Base-by-base conservation (phyloP, 257 asterid species). In the Petunia secreta region DNA sequence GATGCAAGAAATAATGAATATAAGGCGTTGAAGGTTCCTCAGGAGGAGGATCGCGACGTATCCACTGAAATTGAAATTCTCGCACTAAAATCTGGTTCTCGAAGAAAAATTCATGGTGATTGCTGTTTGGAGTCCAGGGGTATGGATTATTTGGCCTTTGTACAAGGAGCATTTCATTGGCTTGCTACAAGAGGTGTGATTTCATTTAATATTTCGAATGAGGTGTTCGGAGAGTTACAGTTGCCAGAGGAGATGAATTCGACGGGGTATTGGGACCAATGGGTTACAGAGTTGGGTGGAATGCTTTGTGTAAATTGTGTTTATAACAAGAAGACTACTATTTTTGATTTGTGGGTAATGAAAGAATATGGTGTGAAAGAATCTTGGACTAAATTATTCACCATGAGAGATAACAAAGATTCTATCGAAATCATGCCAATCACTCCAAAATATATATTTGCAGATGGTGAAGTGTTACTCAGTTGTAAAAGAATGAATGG, bases 291-390 rank as follows among this genome's bases (percentile, higher is more conserved):
- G 41, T 15, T 40, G 75, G 34, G 38, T 13, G 53, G 75, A 40
- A 40, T 66, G 75, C 53, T 66, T 40, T 40, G 14, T 25, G 0
- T 40, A 39, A 2, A 40, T 15, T 40, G 1, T 66, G 7, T 4
- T 7, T 40, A 6, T 11, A 3, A 34, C 7, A 0, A 8, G 10
- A 1, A 3, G 41, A 4, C 0, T 7, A 8, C 6, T 0, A 16
- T 25, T 10, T 13, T 77, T n/a, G 43, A 77, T 43, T 48, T 77
- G 46, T 76, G 80, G 80, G 57, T 40, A 13, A 76, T 76, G 75
- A 15, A 50, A 16, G 62, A 78, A 7, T 78, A 78, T 78, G 81
- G 75, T 16, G 16, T 63, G 3, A 2, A 50, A 5, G 48, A 63
- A 60, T 78, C 64, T 8, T 78, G 81, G 81, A 78, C 14, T 67